A percentile compares a stretch with the other conserved stretches of the same genome.
phyloP scores from a whole-genome alignment of 148 eudicot species.

The Limonium bicolor region DNA sequence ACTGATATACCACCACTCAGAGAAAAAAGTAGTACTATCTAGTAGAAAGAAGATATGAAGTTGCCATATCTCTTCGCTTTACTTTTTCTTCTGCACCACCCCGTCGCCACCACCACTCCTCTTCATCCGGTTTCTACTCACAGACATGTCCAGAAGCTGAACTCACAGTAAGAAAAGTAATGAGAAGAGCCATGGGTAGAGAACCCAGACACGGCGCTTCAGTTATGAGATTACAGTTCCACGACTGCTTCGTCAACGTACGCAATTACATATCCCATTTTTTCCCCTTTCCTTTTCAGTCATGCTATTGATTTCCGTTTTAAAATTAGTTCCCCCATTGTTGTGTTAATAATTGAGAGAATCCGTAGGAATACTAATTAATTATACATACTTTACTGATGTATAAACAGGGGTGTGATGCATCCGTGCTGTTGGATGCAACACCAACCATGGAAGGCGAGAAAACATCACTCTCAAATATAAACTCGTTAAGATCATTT shows the following conservation, averaged over 20 bases:
- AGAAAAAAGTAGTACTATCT: too few species aligned
- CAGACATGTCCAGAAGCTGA: slow-evolving; percentile 63
- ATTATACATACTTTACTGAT: not conserved
- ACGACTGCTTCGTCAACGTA: slow-evolving; percentile 91
- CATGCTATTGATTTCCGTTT: too few species aligned
- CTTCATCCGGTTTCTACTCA: slow-evolving; percentile 50
- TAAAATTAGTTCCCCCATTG: not conserved
- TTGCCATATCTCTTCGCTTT: slow-evolving; percentile 8
- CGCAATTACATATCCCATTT: not conserved
- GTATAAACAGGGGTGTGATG: slow-evolving; percentile 79
- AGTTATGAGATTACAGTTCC: slow-evolving; percentile 90
- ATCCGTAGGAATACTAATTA: not conserved
- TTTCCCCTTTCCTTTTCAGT: not conserved
- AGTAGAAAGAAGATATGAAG: too few species aligned
- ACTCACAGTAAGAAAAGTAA: slow-evolving; percentile 24
- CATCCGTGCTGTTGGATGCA: slow-evolving; percentile 67
- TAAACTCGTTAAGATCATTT: slow-evolving; percentile 63
- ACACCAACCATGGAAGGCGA: slow-evolving; percentile 79
- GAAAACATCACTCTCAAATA: slow-evolving; percentile 56
- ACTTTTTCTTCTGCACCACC: slow-evolving; percentile 18
- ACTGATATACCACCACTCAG: too few species aligned
- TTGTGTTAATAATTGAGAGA: not conserved
- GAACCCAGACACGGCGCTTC: slow-evolving; percentile 68
- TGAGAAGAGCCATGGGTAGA: slow-evolving; percentile 43
- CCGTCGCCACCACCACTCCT: slow-evolving; percentile 4